Percentiles rank a stretch among this genome's conserved stretches.
These are phyloP conservation scores for Claviceps monticola DNA, from an alignment of 2,329 filamentous ascomycete species.

Conservation along the genomic window DNA sequence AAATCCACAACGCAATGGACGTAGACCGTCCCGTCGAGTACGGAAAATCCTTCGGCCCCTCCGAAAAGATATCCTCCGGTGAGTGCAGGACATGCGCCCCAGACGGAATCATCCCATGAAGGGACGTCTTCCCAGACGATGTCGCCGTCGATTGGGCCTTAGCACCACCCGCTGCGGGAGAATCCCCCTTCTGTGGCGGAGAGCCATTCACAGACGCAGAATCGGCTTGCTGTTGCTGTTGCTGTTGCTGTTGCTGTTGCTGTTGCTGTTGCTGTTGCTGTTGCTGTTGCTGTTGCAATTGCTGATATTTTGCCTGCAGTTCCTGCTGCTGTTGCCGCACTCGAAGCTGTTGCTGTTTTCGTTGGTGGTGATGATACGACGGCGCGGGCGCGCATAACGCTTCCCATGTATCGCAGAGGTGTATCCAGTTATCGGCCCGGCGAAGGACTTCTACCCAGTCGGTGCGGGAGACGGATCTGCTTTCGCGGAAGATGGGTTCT, in stretches of 20 bases:
- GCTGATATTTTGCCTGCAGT: background rate
- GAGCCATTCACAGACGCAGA: background rate
- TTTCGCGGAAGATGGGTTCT: conserved; percentile 66
- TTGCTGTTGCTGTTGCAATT: background rate
- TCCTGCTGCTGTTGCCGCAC: background rate
- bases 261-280: background rate
- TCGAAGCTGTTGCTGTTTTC: background rate
- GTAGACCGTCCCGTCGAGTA: conserved; percentile 57
- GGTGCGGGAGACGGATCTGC: conserved; percentile 54
- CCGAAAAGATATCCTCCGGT: conserved; percentile 10
- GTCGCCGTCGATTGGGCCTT: conserved; percentile 1
- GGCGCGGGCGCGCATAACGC: conserved; percentile 43
- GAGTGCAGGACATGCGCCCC: background rate
- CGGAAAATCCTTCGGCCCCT: conserved; percentile 49
- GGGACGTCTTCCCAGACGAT: background rate
- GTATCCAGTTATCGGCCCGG: conserved; percentile 51
- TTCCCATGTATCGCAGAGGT: conserved; percentile 54
- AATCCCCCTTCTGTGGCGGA: background rate
- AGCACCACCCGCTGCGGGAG: conserved; percentile 21
- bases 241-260: background rate
- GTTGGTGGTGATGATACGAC: background rate
- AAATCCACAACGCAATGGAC: conserved; percentile 56
- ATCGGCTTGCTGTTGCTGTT: background rate
- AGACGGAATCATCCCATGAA: no score
- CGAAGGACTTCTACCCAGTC: conserved; percentile 71